phyloP scores from a whole-genome alignment of 495 filamentous ascomycete species.

The Hyphodiscus hymeniophilus region DNA sequence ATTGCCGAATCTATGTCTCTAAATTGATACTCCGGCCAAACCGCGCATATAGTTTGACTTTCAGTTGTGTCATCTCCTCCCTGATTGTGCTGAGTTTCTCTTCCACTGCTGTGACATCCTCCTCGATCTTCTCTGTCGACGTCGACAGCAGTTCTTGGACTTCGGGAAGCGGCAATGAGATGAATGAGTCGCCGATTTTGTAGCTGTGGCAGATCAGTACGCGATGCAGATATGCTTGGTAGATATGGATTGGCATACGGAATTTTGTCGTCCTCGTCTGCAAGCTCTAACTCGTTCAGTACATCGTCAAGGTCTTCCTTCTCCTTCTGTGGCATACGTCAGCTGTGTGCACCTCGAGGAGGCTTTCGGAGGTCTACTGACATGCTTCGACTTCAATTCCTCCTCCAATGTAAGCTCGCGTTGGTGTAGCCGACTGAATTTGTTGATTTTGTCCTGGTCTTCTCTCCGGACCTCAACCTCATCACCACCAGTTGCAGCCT shows the following conservation, averaged over 20 bases:
- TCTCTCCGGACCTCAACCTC: conserved; percentile 90
- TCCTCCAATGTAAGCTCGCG: conserved; percentile 70
- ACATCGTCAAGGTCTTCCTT: conserved; percentile 96
- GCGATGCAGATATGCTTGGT: background rate
- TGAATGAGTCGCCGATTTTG: conserved; percentile 93
- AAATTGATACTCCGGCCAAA: conserved; percentile 95
- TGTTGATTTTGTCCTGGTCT: conserved; percentile 98
- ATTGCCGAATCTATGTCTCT: conserved; percentile 51
- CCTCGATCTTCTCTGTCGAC: conserved; percentile 62
- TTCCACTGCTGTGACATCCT: conserved; percentile 67
- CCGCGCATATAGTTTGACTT: conserved; percentile 84
- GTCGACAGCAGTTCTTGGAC: conserved; percentile 74
- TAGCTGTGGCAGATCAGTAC: conserved; percentile 49
- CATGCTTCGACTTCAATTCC: conserved; percentile 73
- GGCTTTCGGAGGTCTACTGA: conserved; percentile 30
- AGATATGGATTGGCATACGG: conserved; percentile 53
- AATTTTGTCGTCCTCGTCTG: conserved; percentile 88
- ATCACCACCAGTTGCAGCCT: conserved; percentile 58
- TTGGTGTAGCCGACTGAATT: conserved; percentile 90
- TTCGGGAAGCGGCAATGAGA: conserved; percentile 73
- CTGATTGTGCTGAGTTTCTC: conserved; percentile 61
- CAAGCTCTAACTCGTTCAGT: conserved; percentile 82
- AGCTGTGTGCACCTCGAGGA: background rate
- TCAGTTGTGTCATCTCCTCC: conserved; percentile 82
- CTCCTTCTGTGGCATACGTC: conserved; percentile 64